Conservation (phyloP, 2,329 filamentous ascomycete species). For the Bisporella sp. region DNA sequence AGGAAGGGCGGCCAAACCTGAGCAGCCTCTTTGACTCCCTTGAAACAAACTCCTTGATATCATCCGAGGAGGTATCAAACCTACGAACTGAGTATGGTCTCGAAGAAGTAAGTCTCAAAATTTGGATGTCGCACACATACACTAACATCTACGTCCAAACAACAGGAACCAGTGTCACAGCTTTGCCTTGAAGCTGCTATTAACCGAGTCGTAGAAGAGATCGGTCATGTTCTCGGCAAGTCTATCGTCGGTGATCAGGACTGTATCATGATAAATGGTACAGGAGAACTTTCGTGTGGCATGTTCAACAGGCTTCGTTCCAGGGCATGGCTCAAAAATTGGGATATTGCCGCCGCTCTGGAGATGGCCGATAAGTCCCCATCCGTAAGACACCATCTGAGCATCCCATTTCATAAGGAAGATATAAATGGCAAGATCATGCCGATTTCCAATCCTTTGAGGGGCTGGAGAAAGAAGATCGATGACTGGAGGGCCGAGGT, state of each 20-base stretch:
- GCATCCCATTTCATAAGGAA: slow-evolving; percentile 15
- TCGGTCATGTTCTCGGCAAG: slow-evolving; percentile 9
- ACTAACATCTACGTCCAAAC: slow-evolving; percentile 6
- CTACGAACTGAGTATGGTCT: slow-evolving; percentile 11
- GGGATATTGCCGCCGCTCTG: slow-evolving; percentile 17
- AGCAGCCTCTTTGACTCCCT: slow-evolving; percentile 13
- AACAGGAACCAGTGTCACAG: slow-evolving; percentile 11
- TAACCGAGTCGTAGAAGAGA: slow-evolving; percentile 8
- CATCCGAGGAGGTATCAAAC: slow-evolving; percentile 9
- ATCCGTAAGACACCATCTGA: slow-evolving; percentile 16
- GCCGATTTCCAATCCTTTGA: slow-evolving; percentile 8
- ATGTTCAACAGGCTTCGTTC: slow-evolving; percentile 16
- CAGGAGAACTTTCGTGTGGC: slow-evolving; percentile 11
- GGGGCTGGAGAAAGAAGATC: slow-evolving; percentile 13
- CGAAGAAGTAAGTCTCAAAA: slow-evolving; percentile 11
- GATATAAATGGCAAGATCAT: slow-evolving; percentile 9
- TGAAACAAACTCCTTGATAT: slow-evolving; percentile 12
- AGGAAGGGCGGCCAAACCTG: slow-evolving; percentile 13
- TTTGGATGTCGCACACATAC: slow-evolving; percentile 4
- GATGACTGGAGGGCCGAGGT: slow-evolving; percentile 9
- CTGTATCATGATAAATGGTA: slow-evolving; percentile 12
- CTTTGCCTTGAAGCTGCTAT: slow-evolving; percentile 9
- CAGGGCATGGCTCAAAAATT: slow-evolving; percentile 17
- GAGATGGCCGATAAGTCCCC: slow-evolving; percentile 18
- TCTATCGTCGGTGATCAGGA: slow-evolving; percentile 7